Base-by-base conservation (phyloP, 495 filamentous ascomycete genomes). In the Tirmania nivea region DNA sequence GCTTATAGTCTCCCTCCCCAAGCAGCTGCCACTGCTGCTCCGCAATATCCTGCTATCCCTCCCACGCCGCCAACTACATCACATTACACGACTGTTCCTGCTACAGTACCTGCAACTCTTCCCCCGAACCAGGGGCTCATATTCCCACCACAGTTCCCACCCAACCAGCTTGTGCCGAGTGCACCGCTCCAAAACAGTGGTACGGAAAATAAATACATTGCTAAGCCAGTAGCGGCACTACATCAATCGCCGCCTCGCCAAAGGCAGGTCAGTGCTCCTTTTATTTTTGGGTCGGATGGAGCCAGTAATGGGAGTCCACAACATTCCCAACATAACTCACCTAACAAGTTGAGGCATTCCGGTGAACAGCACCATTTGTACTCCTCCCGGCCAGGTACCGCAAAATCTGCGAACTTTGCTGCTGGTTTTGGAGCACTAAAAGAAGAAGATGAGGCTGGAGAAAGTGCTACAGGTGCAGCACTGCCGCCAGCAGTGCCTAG, bases 151-250 rank as follows among this genome's bases (percentile, higher is more conserved):
- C 52, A 53, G 52, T 10, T 19, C 16, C 50, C 36, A 1, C 49
- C 48, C 16, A 4, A 39, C 17, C 14, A 50, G 17, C 31, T 21
- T 34, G 25, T 47, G 9, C 61, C 60, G 11, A 63, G 48, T 35
- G 50, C 54, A 16, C 56, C 39, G 17, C 60, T 61, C 68, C 60
- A 55, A 69, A 36, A 68, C 66, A 60, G 67, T 39, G 49, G 62
- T 3, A 55, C 65, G 1, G 68, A 55, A 50, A 63, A 64, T 8
- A 73, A 77, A 51, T 84, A 84, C 66, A 75, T 79, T 49, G 79
- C 81, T 31, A 75, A 76, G 17, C 39, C 39, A 14, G 25, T 31
- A 7, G 25, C 7, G 25, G 12, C 39, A 45, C 17, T 45, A 3
- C 39, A 45, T 3, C 12, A 19, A 3, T 45, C 39, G 3, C 39